Conservation (phyloP, 495 filamentous ascomycete genomes). For the Penicillium crystallinum region DNA sequence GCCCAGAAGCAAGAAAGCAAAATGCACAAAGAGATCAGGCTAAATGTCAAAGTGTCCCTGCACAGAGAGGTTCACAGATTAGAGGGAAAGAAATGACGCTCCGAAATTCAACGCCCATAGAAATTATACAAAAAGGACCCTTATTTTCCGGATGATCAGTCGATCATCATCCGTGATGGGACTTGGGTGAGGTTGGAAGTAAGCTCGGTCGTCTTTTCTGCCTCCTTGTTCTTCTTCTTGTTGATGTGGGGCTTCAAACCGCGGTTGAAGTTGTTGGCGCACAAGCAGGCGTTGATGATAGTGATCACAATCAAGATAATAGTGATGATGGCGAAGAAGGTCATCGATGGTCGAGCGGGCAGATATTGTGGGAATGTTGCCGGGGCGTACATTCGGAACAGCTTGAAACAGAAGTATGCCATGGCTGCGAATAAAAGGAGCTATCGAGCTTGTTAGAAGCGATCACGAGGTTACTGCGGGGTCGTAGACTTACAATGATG, state of each 20-base stretch:
- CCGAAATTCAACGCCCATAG: slow-evolving; percentile 12
- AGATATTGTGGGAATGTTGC: slow-evolving; percentile 51
- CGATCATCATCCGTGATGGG: slow-evolving; percentile 83
- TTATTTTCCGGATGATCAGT: slow-evolving; percentile 42
- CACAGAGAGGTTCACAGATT: slow-evolving; percentile 10
- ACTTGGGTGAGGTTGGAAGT: slow-evolving; percentile 42
- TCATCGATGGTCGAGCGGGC: slow-evolving; percentile 73
- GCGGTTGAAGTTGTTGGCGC: slow-evolving; percentile 84
- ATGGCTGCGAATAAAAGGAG: slow-evolving; percentile 82
- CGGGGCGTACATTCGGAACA: slow-evolving; percentile 84
- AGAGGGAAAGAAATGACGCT: slow-evolving; percentile 7
- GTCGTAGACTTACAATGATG: slow-evolving; percentile 57
- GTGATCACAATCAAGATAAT: slow-evolving; percentile 82
- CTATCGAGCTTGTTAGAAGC: slow-evolving; percentile 30
- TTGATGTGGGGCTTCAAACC: slow-evolving; percentile 85
- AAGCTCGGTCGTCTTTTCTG: slow-evolving; percentile 76
- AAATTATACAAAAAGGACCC: slow-evolving; percentile 13
- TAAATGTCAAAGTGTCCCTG: slow-evolving; percentile 18
- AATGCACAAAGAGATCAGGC: slow-evolving; percentile 19
- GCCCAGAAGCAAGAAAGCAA: slow-evolving; percentile 19
- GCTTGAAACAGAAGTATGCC: slow-evolving; percentile 97
- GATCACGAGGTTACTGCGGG: background rate
- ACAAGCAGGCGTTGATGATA: slow-evolving; percentile 81
- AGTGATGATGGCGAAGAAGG: slow-evolving; percentile 90
- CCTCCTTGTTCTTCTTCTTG: slow-evolving; percentile 52